phyloP scores from a whole-genome alignment of 192 early-diverging fungal genomes.

The Coemansia sp. region DNA sequence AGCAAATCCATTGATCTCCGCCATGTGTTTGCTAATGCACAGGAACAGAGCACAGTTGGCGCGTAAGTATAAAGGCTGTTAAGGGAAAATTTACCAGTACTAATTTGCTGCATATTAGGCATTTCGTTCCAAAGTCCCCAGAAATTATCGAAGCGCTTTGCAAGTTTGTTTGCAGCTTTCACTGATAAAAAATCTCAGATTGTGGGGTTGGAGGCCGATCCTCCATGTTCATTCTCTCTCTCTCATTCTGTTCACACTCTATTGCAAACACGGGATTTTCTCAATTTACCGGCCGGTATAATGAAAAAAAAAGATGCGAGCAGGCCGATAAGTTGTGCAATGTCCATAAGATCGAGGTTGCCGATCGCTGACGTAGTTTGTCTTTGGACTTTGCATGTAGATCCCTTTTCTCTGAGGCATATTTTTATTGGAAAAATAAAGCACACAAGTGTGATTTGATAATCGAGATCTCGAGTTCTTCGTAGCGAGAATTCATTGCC shows the following conservation, averaged over 20 bases:
- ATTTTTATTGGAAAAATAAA: background rate
- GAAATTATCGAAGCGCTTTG: conserved; percentile 19
- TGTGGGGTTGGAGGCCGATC: background rate
- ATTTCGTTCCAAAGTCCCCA: conserved; percentile 42
- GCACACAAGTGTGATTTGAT: no score
- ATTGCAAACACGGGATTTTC: background rate
- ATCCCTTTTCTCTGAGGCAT: background rate
- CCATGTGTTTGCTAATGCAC: conserved; percentile 18
- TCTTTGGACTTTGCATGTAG: conserved; percentile 3
- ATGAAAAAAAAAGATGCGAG: background rate
- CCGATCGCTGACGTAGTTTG: conserved; percentile 6
- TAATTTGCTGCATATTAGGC: conserved; percentile 16
- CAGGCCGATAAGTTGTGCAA: no score
- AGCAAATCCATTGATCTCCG: conserved; percentile 36
- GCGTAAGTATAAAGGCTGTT: conserved; percentile 38
- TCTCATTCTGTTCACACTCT: background rate
- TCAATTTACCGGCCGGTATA: conserved; percentile 19
- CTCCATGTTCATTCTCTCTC: background rate
- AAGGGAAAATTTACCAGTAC: no score
- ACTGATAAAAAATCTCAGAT: background rate
- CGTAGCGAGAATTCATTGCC: no score
- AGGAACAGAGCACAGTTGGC: conserved; percentile 28
- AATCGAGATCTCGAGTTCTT: no score
- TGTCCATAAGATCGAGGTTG: background rate
- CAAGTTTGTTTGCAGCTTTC: conserved; percentile 32